These are phyloP conservation scores for Bertia moriformis DNA, from an alignment of 2,329 filamentous ascomycete genomes.

Conservation along the genomic window DNA sequence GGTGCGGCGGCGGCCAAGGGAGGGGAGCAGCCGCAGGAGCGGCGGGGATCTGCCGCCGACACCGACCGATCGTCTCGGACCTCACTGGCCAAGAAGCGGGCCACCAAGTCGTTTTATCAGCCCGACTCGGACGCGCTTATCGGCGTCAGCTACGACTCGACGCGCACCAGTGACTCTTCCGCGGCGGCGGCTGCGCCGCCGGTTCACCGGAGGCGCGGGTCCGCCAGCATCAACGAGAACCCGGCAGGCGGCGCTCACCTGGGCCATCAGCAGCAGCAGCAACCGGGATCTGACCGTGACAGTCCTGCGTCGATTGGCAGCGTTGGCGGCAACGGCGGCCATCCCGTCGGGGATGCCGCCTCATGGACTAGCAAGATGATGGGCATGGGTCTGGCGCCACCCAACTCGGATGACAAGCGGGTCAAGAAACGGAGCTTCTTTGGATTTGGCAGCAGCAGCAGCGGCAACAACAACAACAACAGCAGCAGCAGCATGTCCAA, in stretches of 20 bases:
- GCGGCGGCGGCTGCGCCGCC: background rate
- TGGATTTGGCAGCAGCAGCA: constrained; percentile 53
- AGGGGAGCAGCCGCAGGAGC: too few species aligned
- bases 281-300: constrained; percentile 14
- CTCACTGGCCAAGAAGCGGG: background rate
- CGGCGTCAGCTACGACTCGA: constrained; percentile 18
- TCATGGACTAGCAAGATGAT: constrained; percentile 69
- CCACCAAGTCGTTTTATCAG: constrained; percentile 4
- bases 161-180: too few species aligned
- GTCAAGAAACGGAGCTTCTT: constrained; percentile 66
- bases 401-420: constrained; percentile 60
- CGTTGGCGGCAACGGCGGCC: constrained; percentile 71
- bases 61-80: background rate
- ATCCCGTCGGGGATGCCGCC: constrained; percentile 66
- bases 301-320: constrained; percentile 67
- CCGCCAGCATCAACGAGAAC: background rate
- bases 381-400: constrained; percentile 28
- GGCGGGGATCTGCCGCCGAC: background rate
- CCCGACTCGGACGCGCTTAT: constrained; percentile 9
- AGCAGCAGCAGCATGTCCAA: too few species aligned
- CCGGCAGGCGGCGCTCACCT: too few species aligned
- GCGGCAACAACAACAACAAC: too few species aligned
- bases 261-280: too few species aligned
- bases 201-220: background rate
- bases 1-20: too few species aligned